Evolutionary conservation across 768 basidiomycete species (phyloP).

Genomic region (Hebeloma cylindrosporum): DNA sequence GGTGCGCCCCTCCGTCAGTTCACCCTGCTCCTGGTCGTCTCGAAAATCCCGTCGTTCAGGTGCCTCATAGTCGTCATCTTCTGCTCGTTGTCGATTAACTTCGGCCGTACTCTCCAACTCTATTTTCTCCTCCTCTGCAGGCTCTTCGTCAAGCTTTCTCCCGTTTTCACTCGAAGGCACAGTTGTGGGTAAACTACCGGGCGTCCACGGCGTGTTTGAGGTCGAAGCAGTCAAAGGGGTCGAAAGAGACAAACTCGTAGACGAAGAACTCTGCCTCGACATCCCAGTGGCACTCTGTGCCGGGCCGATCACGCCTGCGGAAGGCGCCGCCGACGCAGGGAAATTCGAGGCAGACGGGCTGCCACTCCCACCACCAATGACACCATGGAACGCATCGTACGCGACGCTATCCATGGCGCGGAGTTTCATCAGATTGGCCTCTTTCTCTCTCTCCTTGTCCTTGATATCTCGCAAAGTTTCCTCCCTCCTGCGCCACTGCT

Average conservation of each 20-base stretch:
- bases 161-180: too few species aligned
- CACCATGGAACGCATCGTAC: slow-evolving; percentile 80
- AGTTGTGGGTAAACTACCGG: too few species aligned
- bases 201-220: too few species aligned
- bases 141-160: too few species aligned
- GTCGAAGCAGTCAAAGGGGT: too few species aligned
- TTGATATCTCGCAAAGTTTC: slow-evolving; percentile 53
- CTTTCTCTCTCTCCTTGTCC: slow-evolving; percentile 55
- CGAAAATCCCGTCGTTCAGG: too few species aligned
- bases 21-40: not conserved
- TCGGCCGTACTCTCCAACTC: too few species aligned
- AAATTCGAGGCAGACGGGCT: slow-evolving; percentile 35
- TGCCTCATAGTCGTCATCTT: too few species aligned
- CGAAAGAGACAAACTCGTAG: too few species aligned
- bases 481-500: slow-evolving; percentile 48
- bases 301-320: slow-evolving; percentile 3
- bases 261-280: slow-evolving; percentile 37
- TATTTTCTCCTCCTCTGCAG: too few species aligned
- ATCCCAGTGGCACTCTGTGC: slow-evolving; percentile 27
- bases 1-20: slow-evolving; percentile 2
- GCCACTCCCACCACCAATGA: slow-evolving; percentile 37
- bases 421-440: slow-evolving; percentile 34
- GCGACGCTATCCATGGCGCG: slow-evolving; percentile 46
- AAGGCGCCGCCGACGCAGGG: slow-evolving; percentile 9
- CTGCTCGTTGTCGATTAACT: too few species aligned